Conservation (phyloP, 2,329 filamentous ascomycete species). For the Chaetomium globosum region DNA sequence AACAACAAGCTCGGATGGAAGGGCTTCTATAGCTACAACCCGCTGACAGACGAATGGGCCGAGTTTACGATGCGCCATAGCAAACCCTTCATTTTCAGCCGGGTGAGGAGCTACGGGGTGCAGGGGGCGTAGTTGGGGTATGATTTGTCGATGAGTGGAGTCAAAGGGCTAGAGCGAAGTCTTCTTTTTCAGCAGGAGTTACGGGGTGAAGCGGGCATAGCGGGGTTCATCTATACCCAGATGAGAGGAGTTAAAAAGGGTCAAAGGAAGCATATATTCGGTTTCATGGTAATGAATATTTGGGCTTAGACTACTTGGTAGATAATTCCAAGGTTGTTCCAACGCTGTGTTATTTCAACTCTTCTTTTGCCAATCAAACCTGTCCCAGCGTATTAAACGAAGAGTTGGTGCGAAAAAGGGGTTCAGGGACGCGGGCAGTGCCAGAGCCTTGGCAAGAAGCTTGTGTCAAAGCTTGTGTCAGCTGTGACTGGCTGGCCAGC, state of each 20-base stretch:
- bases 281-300: background rate
- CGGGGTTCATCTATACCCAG: too few relatives aligned
- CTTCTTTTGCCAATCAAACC: background rate
- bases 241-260: background rate
- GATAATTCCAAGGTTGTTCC: too few relatives aligned
- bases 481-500: conserved; percentile 7
- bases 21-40: conserved; percentile 89
- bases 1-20: conserved; percentile 91
- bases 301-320: background rate
- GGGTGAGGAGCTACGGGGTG: conserved; percentile 63
- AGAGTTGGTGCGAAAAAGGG: conserved; percentile 14
- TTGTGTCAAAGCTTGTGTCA: background rate
- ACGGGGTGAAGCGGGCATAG: too few relatives aligned
- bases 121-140: conserved; percentile 46
- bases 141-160: background rate
- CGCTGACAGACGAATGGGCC: conserved; percentile 85
- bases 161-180: too few relatives aligned
- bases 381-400: background rate
- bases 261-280: background rate
- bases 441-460: conserved; percentile 6
- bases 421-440: conserved; percentile 20
- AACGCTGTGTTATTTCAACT: background rate
- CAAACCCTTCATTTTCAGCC: conserved; percentile 68
- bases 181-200: too few relatives aligned
- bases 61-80: conserved; percentile 71